Conservation (phyloP, 2,329 filamentous ascomycete genomes). For the Dichotomopilus funicola region DNA sequence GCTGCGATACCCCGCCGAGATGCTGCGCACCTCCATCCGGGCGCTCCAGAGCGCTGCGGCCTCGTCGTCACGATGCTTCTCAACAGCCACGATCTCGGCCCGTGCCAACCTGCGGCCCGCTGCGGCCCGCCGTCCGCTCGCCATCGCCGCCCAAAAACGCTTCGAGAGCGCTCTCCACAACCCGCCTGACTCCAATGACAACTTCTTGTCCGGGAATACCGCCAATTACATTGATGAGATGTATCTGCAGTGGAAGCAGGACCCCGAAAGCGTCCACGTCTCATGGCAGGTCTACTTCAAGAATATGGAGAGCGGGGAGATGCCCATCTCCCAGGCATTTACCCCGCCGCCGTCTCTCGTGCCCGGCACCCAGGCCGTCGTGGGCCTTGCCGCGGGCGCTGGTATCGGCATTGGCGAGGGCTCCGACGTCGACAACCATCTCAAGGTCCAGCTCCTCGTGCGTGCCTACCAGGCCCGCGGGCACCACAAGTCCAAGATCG, state of each 20-base stretch:
- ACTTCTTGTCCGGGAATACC: slow-evolving; percentile 91
- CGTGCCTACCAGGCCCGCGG: slow-evolving; percentile 96
- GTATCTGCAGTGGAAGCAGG: slow-evolving; percentile 96
- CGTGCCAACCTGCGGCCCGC: slow-evolving; percentile 39
- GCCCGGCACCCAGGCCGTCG: slow-evolving; percentile 72
- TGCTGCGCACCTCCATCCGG: slow-evolving; percentile 67
- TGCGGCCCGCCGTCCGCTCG: slow-evolving; percentile 43
- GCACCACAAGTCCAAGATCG: slow-evolving; percentile 97
- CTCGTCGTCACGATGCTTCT: slow-evolving; percentile 34
- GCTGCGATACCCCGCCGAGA: slow-evolving; percentile 38
- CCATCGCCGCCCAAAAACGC: slow-evolving; percentile 44
- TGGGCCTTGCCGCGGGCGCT: slow-evolving; percentile 62
- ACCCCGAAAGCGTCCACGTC: slow-evolving; percentile 88
- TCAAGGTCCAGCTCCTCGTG: slow-evolving; percentile 96
- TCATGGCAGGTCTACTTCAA: slow-evolving; percentile 99
- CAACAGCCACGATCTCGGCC: slow-evolving; percentile 34
- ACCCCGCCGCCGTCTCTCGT: slow-evolving; percentile 90
- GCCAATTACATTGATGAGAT: slow-evolving; percentile 99
- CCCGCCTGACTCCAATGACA: slow-evolving; percentile 77
- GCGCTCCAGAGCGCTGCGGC: slow-evolving; percentile 30
- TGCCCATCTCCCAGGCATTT: slow-evolving; percentile 97
- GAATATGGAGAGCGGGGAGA: slow-evolving; percentile 97
- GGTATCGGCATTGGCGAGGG: slow-evolving; percentile 60
- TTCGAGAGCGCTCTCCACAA: slow-evolving; percentile 50
- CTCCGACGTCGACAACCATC: slow-evolving; percentile 84